Evolutionary conservation across 805 yeast genomes (phyloP).

Genomic region (Groenewaldozyma tartarivorans): DNA sequence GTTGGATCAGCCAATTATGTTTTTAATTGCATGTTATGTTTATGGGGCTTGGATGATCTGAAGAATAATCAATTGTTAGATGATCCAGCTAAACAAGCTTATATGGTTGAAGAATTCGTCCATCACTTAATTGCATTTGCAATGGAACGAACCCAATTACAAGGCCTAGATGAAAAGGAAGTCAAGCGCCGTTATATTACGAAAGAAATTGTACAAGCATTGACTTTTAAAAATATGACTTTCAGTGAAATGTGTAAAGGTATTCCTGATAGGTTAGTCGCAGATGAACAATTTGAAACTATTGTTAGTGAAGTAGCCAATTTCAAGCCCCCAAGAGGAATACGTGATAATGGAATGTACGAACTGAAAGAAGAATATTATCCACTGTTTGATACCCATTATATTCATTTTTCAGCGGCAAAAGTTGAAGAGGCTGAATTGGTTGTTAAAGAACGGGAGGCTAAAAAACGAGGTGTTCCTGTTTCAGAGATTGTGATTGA

Average conservation of each 20-base stretch:
- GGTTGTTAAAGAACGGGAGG: slow-evolving; percentile 42
- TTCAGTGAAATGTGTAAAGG: slow-evolving; percentile 60
- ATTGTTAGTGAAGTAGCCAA: slow-evolving; percentile 48
- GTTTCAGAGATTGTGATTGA: slow-evolving; percentile 44
- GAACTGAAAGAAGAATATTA: slow-evolving; percentile 49
- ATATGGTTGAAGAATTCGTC: slow-evolving; percentile 73
- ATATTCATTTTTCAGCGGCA: slow-evolving; percentile 65
- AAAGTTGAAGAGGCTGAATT: slow-evolving; percentile 76
- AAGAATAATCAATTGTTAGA: slow-evolving; percentile 28
- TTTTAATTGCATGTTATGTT: slow-evolving; percentile 45
- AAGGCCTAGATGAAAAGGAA: slow-evolving; percentile 37
- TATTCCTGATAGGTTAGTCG: slow-evolving; percentile 66
- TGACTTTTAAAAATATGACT: slow-evolving; percentile 66
- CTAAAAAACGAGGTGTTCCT: slow-evolving; percentile 29
- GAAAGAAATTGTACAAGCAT: slow-evolving; percentile 69
- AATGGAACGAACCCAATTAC: slow-evolving; percentile 55
- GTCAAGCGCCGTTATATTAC: slow-evolving; percentile 43
- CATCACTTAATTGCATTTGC: slow-evolving; percentile 57
- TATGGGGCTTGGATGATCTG: slow-evolving; percentile 48
- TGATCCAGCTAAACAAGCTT: slow-evolving; percentile 32
- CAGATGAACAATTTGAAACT: slow-evolving; percentile 66
- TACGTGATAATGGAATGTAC: slow-evolving; percentile 54
- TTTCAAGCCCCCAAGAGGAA: slow-evolving; percentile 50
- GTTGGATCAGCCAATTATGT: slow-evolving; percentile 47
- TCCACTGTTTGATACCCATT: slow-evolving; percentile 67